Evolutionary conservation across 176 grass and related monocot genomes (phyloP), one percentile per base, ranked within the genome.

Genomic region (Aegilops umbellulata): DNA sequence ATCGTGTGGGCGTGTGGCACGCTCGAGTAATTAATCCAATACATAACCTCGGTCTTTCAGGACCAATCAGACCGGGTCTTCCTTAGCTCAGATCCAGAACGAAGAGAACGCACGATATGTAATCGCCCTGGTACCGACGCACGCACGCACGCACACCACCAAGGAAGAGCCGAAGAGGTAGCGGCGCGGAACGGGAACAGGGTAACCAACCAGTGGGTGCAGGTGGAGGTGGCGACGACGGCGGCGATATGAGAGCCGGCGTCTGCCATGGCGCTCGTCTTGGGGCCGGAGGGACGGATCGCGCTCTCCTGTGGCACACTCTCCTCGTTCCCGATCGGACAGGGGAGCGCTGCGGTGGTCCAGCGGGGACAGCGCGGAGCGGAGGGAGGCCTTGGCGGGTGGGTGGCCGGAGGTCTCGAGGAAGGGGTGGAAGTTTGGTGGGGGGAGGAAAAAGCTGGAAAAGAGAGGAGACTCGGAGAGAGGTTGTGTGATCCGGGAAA

Each of bases 151-250:
- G 51, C 79, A 62, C 49, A 3, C 3, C 42, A 23, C 24, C 24
- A 51, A 29, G 10, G 26, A 53, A 64, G 15, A 14, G 49, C 5
- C 15, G 49, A 17, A 53, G 49, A 22, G 22, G 78, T 17, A 73
- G 27, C 31, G 4, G 36, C 4, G 32, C 49, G 23, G 41, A 30
- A 77, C 64, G 16, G n/a, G 8, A 11, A 5, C 14, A 23, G 36
- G 15, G 57, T 38, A 42, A 89, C 92, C 31, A 61, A 95, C 90
- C 93, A 95, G 93, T 95, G 93, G 51, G 85, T 17, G 85, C 93
- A 95, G 78, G 83, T 84, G 58, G 90, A 90, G 61, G 83, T 76
- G 25, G 76, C 80, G 42, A 34, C 44, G 7, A 60, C 57, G 42
- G 67, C 24, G 42, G 75, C 46, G 44, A 67, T 34, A 83, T 84